A percentile compares a stretch with the other conserved stretches of the same genome.
phyloP scores from a whole-genome alignment of 805 yeast genomes.

The Candida taoyuanica region DNA sequence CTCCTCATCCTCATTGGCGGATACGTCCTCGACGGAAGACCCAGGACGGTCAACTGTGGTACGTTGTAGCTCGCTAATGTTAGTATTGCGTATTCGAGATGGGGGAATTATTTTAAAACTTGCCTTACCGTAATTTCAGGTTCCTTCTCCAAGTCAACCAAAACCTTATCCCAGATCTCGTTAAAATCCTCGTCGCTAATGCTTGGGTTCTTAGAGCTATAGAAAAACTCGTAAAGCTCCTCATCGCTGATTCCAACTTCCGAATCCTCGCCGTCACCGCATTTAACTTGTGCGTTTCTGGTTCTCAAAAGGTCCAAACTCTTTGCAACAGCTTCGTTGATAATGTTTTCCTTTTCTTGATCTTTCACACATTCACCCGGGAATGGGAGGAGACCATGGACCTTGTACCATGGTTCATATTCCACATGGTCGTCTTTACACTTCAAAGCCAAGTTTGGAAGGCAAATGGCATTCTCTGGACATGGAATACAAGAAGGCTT shows the following conservation, averaged over 20 bases:
- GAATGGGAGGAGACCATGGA: conserved; percentile 55
- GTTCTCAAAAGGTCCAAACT: conserved; percentile 62
- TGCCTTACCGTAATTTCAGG: conserved; percentile 78
- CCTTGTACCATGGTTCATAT: conserved; percentile 47
- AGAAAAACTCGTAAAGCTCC: conserved; percentile 50
- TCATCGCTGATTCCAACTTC: conserved; percentile 47
- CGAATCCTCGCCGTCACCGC: conserved; percentile 48
- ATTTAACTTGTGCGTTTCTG: conserved; percentile 58
- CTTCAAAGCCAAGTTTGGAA: conserved; percentile 48
- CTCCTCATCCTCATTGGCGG: conserved; percentile 37
- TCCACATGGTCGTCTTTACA: conserved; percentile 68
- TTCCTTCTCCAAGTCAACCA: conserved; percentile 55
- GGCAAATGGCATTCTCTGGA: conserved; percentile 79
- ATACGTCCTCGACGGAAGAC: conserved; percentile 34
- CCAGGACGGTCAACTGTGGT: conserved; percentile 36
- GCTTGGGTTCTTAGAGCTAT: conserved; percentile 29
- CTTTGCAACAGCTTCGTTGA: conserved; percentile 60
- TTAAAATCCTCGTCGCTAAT: conserved; percentile 59
- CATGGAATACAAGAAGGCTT: conserved; percentile 71
- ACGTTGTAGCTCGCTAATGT: conserved; percentile 25
- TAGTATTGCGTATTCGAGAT: conserved; percentile 15
- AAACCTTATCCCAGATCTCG: conserved; percentile 66
- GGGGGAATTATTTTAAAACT: conserved; percentile 32
- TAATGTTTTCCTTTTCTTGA: conserved; percentile 60
- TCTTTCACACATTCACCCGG: conserved; percentile 71